phyloP scores from a whole-genome alignment of 257 asterid species.

The Nicotiana noctiflora region DNA sequence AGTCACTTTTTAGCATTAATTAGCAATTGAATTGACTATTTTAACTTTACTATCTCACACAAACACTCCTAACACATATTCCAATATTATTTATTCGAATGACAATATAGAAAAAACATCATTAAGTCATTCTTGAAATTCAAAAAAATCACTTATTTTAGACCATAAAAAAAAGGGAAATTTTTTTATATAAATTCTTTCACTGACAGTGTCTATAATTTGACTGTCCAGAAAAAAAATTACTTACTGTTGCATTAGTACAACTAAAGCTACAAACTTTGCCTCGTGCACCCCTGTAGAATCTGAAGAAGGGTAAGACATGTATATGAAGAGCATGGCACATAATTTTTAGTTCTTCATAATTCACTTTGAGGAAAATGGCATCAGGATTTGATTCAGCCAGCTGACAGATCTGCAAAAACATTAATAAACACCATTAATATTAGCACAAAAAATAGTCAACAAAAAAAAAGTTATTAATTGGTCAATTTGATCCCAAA shows the following conservation, averaged over 20 bases:
- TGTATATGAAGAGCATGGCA: slow-evolving; percentile 63
- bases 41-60: too few relatives aligned
- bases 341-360: slow-evolving; percentile 67
- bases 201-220: too few relatives aligned
- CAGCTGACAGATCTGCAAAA: slow-evolving; percentile 69
- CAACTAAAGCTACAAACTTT: slow-evolving; percentile 80
- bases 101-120: too few relatives aligned
- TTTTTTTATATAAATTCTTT: too few relatives aligned
- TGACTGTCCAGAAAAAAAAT: not conserved
- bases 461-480: not conserved
- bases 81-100: too few relatives aligned
- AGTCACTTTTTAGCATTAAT: too few relatives aligned
- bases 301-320: slow-evolving; percentile 78
- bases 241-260: slow-evolving; percentile 74
- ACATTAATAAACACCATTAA: not conserved
- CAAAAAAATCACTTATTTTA: too few relatives aligned
- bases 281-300: slow-evolving; percentile 83
- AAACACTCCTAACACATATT: too few relatives aligned
- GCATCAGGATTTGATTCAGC: slow-evolving; percentile 67
- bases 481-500: too few relatives aligned
- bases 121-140: too few relatives aligned
- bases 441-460: not conserved
- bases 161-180: too few relatives aligned
- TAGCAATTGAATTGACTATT: too few relatives aligned
- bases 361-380: slow-evolving; percentile 58